Conservation (phyloP, 768 basidiomycete species). For the Leccinum longicurvipes region DNA sequence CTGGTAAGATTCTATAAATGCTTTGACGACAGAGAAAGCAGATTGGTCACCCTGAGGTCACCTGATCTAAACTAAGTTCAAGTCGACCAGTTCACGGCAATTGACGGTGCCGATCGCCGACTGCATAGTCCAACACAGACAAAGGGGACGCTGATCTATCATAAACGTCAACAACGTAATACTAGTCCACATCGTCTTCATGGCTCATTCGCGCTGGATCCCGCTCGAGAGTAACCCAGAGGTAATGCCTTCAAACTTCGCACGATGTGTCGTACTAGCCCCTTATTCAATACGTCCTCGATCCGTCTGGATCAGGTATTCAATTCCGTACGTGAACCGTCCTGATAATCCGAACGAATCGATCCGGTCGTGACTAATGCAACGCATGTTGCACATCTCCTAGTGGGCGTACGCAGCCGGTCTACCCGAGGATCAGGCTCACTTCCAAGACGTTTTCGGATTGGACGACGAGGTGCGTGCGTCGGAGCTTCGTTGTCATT, state of each 20-base stretch:
- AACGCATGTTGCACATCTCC: neutral
- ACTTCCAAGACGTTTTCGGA: slow-evolving; percentile 72
- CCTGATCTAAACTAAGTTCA: neutral
- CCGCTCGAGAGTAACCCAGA: slow-evolving; percentile 77
- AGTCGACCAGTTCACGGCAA: neutral
- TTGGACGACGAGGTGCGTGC: slow-evolving; percentile 58
- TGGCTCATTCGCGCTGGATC: slow-evolving; percentile 54
- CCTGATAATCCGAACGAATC: neutral
- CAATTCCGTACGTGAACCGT: slow-evolving; percentile 23
- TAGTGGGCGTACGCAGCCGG: slow-evolving; percentile 75
- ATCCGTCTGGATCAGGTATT: slow-evolving; percentile 24
- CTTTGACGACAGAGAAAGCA: neutral
- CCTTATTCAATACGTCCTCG: slow-evolving; percentile 2
- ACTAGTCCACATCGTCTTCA: slow-evolving; percentile 5
- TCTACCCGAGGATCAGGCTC: slow-evolving; percentile 43
- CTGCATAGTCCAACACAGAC: neutral
- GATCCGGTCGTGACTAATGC: neutral
- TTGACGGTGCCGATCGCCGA: neutral
- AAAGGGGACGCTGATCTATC: neutral
- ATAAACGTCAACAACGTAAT: neutral
- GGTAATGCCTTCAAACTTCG: slow-evolving; percentile 26
- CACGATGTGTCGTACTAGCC: neutral
- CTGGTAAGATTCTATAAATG: neutral
- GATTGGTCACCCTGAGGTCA: neutral
- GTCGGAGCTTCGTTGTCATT: neutral